Conservation (phyloP, 2,329 filamentous ascomycete genomes). For the Fusarium tricinctum region DNA sequence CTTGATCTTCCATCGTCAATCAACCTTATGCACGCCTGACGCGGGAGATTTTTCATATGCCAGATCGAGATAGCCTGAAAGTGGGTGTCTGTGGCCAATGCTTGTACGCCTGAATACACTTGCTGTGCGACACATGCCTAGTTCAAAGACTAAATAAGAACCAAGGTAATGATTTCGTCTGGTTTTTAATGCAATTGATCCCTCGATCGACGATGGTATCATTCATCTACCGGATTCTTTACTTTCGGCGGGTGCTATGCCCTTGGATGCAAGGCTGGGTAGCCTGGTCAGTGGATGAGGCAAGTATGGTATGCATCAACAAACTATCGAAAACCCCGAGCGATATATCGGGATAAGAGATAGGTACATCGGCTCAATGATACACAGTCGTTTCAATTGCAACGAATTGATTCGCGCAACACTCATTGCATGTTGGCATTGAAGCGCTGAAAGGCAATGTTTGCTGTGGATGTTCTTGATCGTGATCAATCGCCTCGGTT, state of each 20-base stretch:
- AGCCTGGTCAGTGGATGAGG: slow-evolving; percentile 13
- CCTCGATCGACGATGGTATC: slow-evolving; percentile 17
- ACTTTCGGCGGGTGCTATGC: background rate
- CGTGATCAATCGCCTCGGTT: slow-evolving; percentile 20
- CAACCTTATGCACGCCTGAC: slow-evolving; percentile 22
- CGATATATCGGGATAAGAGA: slow-evolving; percentile 1
- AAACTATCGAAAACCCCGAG: slow-evolving; percentile 8
- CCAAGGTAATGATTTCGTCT: slow-evolving; percentile 24
- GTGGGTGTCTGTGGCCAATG: slow-evolving; percentile 33
- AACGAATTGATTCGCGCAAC: slow-evolving; percentile 5
- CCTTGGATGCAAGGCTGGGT: slow-evolving; percentile 32
- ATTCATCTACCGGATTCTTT: slow-evolving; percentile 18
- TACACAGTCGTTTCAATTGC: background rate
- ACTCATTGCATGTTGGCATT: slow-evolving; percentile 2
- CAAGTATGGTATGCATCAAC: slow-evolving; percentile 25
- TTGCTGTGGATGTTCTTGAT: slow-evolving; percentile 17
- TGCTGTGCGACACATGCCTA: slow-evolving; percentile 37
- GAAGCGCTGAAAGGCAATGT: slow-evolving; percentile 1
- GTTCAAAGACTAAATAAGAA: slow-evolving; percentile 22
- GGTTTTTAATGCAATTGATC: slow-evolving; percentile 22
- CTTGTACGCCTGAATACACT: slow-evolving; percentile 33
- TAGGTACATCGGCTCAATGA: background rate
- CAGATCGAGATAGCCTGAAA: slow-evolving; percentile 33
- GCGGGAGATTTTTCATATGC: slow-evolving; percentile 27
- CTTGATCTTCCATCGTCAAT: slow-evolving; percentile 13